Evolutionary conservation across 2,329 filamentous ascomycete genomes (phyloP).

Genomic region (Penicillium sp.): DNA sequence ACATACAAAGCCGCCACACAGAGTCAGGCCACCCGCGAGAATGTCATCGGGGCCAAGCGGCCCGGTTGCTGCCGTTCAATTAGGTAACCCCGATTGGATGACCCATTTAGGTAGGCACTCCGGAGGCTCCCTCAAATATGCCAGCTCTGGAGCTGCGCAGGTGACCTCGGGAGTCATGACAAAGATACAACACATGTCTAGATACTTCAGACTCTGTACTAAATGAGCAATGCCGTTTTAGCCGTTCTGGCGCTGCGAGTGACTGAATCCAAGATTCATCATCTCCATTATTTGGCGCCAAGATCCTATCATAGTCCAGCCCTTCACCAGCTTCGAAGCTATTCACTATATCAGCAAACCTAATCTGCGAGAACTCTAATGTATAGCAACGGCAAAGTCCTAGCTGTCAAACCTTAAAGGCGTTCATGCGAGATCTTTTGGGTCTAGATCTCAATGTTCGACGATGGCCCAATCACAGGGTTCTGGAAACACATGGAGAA

Average conservation of each 20-base stretch:
- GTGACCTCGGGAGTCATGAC: neutral
- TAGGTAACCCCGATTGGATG: neutral
- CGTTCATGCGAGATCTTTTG: neutral
- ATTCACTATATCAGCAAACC: neutral
- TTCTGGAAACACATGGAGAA: neutral
- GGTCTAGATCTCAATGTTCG: neutral
- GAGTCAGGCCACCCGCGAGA: slow-evolving; percentile 15
- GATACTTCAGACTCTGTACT: too few species aligned
- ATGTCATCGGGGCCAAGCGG: slow-evolving; percentile 2
- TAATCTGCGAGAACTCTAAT: neutral
- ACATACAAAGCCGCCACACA: too few species aligned
- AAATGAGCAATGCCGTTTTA: neutral
- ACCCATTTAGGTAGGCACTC: neutral
- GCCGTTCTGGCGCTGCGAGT: neutral
- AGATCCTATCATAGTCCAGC: neutral
- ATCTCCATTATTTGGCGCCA: neutral
- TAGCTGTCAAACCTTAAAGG: neutral
- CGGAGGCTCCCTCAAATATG: too few species aligned
- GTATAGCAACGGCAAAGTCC: neutral
- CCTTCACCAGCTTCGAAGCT: neutral
- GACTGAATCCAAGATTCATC: neutral
- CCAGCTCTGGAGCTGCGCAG: neutral
- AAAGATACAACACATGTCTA: too few species aligned
- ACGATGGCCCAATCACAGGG: slow-evolving; percentile 1
- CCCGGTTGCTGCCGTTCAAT: neutral